These are phyloP conservation scores for Pseudogymnoascus destructans DNA, from an alignment of 2,329 filamentous ascomycete species.

Conservation along the genomic window DNA sequence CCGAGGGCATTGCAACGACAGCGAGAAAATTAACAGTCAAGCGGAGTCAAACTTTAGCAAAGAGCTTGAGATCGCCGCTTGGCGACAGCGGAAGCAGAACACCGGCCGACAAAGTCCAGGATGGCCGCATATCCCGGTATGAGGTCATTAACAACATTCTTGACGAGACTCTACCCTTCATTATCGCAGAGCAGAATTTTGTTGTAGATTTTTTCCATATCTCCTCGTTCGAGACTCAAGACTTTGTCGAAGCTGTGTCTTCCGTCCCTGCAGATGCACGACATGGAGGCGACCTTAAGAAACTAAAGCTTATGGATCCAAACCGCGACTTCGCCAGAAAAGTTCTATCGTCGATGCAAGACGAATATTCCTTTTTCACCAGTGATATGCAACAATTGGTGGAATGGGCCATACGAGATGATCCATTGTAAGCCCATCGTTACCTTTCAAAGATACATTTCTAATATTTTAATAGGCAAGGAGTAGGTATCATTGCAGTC, in stretches of 20 bases:
- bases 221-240: constrained; percentile 65
- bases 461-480: constrained; percentile 47
- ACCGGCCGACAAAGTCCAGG: constrained; percentile 43
- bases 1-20: constrained; percentile 60
- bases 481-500: constrained; percentile 69
- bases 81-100: constrained; percentile 44
- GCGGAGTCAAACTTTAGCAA: constrained; percentile 75
- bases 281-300: constrained; percentile 57
- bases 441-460: neutral
- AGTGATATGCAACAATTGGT: constrained; percentile 66
- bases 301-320: constrained; percentile 70
- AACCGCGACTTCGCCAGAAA: constrained; percentile 75
- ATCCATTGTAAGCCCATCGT: constrained; percentile 57
- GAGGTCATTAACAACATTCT: constrained; percentile 72
- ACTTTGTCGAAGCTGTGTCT: constrained; percentile 72
- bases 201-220: constrained; percentile 94
- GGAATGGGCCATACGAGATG: constrained; percentile 68
- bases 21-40: constrained; percentile 89
- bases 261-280: constrained; percentile 53
- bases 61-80: constrained; percentile 54
- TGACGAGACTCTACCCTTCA: constrained; percentile 68
- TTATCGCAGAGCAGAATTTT: constrained; percentile 94
- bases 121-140: constrained; percentile 57
- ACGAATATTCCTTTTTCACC: constrained; percentile 72
- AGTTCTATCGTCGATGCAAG: constrained; percentile 78